Base-by-base conservation (phyloP, 768 basidiomycete species). In the Daedalea quercina region DNA sequence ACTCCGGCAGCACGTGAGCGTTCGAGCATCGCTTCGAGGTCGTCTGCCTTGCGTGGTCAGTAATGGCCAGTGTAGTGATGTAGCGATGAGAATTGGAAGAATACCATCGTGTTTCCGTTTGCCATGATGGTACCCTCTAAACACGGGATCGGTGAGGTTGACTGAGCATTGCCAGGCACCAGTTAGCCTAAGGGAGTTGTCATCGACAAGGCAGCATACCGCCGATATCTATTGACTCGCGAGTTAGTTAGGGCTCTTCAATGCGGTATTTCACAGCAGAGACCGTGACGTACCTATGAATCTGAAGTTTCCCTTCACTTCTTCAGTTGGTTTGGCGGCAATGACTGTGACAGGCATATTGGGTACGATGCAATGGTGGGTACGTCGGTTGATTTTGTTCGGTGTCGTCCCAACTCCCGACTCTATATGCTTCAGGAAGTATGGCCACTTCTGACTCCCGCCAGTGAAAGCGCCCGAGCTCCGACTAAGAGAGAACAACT, bases 1-100 rank as follows among this genome's bases (percentile, higher is more conserved):
- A 91, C 80, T 0, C 86, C 85, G 2, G 83, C 82, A 7, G 65
- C 65, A 33, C 68, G 68, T 0, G 84, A 76, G 50, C 90, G 76
- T 17, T 69, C 65, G 11, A 90, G 60, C 56, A 93, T 71, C 15
- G 70, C 69, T 15, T 73, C 69, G 7, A 91, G 68, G 62, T 92
- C 89, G 60, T 87, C 85, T 82, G 62, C 33, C 41, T 31, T 31
- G 12, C 37, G 9, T 17, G 8, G 12, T 40, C 33, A 35, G 31
- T 15, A 19, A 47, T 9, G 15, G 34, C 42, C n/a, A 25, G 45
- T 37, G 22, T 19, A 26, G 19, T 9, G 20, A 19, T 19, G 24
- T 8, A 20, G n/a, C 3, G 12, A 23, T 15, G 17, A 50, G 1
- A 50, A 12, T 28, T 4, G 17, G 22, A 23, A 9, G 23, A 65